phyloP scores from a whole-genome alignment of 257 asterid genomes.

The Plantago ovata region DNA sequence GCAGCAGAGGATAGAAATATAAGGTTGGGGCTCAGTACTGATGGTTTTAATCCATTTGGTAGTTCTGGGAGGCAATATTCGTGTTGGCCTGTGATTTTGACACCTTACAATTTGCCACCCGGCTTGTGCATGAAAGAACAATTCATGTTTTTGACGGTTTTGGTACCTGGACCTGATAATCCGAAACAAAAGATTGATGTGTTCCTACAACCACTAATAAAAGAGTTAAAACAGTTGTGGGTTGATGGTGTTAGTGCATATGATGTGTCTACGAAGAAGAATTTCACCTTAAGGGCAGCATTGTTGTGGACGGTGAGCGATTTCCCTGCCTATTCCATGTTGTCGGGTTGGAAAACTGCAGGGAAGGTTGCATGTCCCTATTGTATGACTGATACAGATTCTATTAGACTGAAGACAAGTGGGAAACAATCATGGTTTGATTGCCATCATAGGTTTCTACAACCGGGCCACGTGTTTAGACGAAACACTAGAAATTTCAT shows the following conservation, averaged over 20 bases:
- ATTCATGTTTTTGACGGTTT: neutral
- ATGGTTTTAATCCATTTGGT: slow-evolving; percentile 7
- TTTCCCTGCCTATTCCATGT: neutral
- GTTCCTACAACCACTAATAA: neutral
- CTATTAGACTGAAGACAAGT: neutral
- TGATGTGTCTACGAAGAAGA: neutral
- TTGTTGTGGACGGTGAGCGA: slow-evolving; percentile 3
- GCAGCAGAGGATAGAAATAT: neutral
- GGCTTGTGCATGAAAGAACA: neutral
- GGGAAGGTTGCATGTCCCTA: neutral
- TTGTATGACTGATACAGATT: neutral
- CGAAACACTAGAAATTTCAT: too few relatives aligned
- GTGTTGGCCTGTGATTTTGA: too few relatives aligned
- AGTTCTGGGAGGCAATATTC: too few relatives aligned
- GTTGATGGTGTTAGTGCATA: neutral
- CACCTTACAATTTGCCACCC: neutral
- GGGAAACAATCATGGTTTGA: neutral
- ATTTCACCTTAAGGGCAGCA: neutral
- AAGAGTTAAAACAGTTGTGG: neutral
- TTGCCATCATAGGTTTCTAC: neutral
- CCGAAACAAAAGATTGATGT: neutral
- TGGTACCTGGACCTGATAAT: neutral
- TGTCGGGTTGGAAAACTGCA: too few relatives aligned
- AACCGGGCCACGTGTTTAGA: neutral
- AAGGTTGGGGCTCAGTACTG: neutral